Base-by-base conservation (phyloP, 192 early-diverging fungal species). In the Backusella westeae region DNA sequence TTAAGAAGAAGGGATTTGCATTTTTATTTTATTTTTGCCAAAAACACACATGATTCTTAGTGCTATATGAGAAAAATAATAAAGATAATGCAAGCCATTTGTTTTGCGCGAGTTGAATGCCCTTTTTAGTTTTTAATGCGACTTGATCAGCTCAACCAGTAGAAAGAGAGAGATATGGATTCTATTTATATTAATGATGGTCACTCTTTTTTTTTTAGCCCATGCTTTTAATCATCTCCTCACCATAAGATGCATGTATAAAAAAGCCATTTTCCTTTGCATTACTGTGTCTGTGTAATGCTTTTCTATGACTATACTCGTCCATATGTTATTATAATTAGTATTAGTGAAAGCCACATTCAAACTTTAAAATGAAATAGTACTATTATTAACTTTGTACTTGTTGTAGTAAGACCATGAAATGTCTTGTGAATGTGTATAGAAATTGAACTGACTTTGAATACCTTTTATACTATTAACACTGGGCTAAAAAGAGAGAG, bases 1-100 rank as follows among this genome's bases (percentile, higher is more conserved):
- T 56, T 56, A 21, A 56, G 21, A 56, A 56, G 21, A 53, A 17
- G 53, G 53, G 53, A 21, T 21, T 56, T 56, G 53, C 53, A 56
- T 56, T 26, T 56, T 56, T 56, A 26, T 56, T 56, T 56, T 56
- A 56, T 56, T 56, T 56, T 56, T 56, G 53, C n/a, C 21, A 56
- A 56, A 56, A 21, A 21, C 53, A 56, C 53, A 56, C 53, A 56
- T 56, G 53, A 56, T 56, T 56, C n/a, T 19, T 23, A 21, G 8
- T 21, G n/a, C 2, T 21, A 23, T 56, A 56, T 56, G 21, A 21
- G 53, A 56, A 56, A 56, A 56, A 9, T n/a, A 56, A 21, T 21
- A 56, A 56, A 56, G 53, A 56, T 56, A 21, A 56, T 56, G 53
- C n/a, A 56, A 6, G 21, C 6, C 15, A 44, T 44, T 44, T 44